Base-by-base conservation (phyloP, 1,284 basidiomycete species). In the Ustilago loliicola region DNA sequence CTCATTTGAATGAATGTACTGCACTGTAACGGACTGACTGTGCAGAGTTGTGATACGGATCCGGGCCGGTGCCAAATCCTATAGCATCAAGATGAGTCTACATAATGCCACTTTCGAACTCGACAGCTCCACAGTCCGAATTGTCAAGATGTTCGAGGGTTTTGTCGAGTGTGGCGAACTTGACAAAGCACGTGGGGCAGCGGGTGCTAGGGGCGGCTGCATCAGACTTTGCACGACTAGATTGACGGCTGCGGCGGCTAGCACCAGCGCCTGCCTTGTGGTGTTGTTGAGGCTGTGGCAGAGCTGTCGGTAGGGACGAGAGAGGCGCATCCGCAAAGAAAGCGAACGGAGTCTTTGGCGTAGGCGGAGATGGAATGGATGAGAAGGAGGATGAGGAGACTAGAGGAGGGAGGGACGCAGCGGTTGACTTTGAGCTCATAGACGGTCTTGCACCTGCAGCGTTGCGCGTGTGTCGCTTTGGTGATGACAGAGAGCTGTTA, bases 81-180 rank as follows among this genome's bases (percentile, higher is more conserved):
- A 34, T 13, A 34, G n/a, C n/a, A n/a, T n/a, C n/a, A n/a, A n/a
- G n/a, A n/a, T n/a, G 34, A 27, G 25, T 11, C 47, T 61, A 74
- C 38, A 62, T 48, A 38, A 74, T 70, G 17, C 72, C 72, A 59
- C 72, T 74, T 23, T 74, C 72, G 19, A 74, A 74, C 11, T 74
- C 72, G 47, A 74, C 62, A 0, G 66, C 66, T 25, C 72, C 72
- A n/a, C 72, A 74, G n/a, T 74, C 72, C 10, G 72, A 74, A 23
- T 38, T 55, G 50, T 74, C 66, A 19, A 74, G 58, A n/a, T 74
- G 72, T 40, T 60, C 38, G n/a, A 74, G 30, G 10, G 66, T 68
- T 42, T 60, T 66, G 29, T 69, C 66, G 27, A 74, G 72, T 21
- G 58, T 58, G 29, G 58, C n/a, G 32, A 65, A 74, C 47, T 74